Conservation (phyloP, 768 basidiomycete genomes). For the Botryobasidium botryosum region DNA sequence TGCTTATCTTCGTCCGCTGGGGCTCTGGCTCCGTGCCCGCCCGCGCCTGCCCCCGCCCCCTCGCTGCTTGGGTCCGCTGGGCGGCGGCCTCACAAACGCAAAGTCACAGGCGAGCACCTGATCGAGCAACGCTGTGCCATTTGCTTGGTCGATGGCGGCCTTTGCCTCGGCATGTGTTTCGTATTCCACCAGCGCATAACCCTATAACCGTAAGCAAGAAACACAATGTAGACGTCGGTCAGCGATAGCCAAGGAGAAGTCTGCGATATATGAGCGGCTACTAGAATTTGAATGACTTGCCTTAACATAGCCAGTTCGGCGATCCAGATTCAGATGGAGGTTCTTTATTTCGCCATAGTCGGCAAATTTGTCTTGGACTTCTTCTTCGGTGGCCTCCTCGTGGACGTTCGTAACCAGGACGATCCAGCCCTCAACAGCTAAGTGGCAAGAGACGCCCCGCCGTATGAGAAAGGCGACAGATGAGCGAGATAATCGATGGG, state of each 20-base stretch:
- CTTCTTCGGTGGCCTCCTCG: slow-evolving; percentile 96
- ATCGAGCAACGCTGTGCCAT: slow-evolving; percentile 68
- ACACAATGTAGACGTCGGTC: slow-evolving; percentile 1
- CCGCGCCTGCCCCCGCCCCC: slow-evolving; percentile 50
- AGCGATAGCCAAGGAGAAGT: neutral
- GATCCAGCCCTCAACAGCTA: slow-evolving; percentile 99
- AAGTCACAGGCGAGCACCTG: slow-evolving; percentile 82
- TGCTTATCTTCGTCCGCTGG: slow-evolving; percentile 39
- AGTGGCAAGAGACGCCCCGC: neutral
- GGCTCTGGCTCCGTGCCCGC: slow-evolving; percentile 63
- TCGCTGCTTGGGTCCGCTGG: slow-evolving; percentile 46
- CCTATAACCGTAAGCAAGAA: slow-evolving; percentile 31
- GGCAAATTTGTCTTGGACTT: slow-evolving; percentile 87
- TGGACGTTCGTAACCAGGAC: slow-evolving; percentile 92
- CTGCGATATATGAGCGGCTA: slow-evolving; percentile 15
- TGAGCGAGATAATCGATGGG: neutral
- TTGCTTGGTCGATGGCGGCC: slow-evolving; percentile 79
- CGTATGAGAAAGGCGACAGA: slow-evolving; percentile 9
- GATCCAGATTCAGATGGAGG: slow-evolving; percentile 88
- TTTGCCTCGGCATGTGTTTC: slow-evolving; percentile 91
- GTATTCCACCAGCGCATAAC: slow-evolving; percentile 95
- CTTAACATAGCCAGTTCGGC: slow-evolving; percentile 97
- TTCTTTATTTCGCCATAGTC: slow-evolving; percentile 98
- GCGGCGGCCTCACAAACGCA: slow-evolving; percentile 75
- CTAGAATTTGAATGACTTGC: slow-evolving; percentile 36